These are phyloP conservation scores for Cryphonectria naterciae DNA, from an alignment of 2,329 filamentous ascomycete genomes.

Conservation along the genomic window DNA sequence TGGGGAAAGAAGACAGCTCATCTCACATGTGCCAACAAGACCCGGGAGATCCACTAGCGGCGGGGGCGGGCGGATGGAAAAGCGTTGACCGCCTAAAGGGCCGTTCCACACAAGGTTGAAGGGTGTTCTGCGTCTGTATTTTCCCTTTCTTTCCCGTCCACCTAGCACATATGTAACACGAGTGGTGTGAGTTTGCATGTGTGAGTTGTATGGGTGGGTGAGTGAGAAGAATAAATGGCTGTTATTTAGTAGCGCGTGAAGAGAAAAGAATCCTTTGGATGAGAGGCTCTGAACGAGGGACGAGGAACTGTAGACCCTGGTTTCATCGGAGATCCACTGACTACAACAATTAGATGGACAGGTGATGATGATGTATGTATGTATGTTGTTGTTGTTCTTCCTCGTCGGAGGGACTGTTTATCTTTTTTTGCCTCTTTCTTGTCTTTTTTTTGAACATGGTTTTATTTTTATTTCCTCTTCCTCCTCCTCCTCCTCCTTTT, in stretches of 20 bases:
- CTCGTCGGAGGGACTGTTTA: background rate
- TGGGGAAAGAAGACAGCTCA: slow-evolving; percentile 19
- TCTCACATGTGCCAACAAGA: slow-evolving; percentile 22
- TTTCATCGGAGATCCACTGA: background rate
- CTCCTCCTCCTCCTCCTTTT: too few species aligned
- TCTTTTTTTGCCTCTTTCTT: background rate
- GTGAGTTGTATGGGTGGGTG: too few species aligned
- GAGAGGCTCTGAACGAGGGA: background rate
- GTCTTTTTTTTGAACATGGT: background rate
- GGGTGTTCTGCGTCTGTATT: background rate
- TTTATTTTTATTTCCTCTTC: background rate
- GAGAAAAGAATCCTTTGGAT: background rate
- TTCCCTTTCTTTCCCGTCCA: background rate
- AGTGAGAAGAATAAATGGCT: too few species aligned
- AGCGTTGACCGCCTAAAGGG: slow-evolving; percentile 12
- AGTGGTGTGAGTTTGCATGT: too few species aligned
- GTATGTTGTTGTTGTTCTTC: background rate
- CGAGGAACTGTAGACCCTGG: background rate
- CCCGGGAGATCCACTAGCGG: slow-evolving; percentile 8
- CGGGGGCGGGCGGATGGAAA: too few species aligned
- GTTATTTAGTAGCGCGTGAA: too few species aligned
- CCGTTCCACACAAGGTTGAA: background rate
- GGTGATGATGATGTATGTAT: background rate
- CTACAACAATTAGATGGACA: background rate
- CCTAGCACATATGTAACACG: too few species aligned